phyloP scores from a whole-genome alignment of 2,329 filamentous ascomycete species.

The Aspergillus latus region DNA sequence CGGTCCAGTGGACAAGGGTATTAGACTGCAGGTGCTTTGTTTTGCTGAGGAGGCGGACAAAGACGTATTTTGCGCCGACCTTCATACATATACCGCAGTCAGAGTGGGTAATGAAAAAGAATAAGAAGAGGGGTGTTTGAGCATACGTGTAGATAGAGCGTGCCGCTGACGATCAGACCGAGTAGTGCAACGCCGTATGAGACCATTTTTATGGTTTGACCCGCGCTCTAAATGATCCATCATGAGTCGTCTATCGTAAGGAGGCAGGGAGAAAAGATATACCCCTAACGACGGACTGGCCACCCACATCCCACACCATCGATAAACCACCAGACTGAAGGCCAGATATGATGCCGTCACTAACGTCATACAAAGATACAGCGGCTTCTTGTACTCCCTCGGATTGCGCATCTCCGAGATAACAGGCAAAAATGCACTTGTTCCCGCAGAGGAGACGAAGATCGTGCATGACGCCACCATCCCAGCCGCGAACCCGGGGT shows the following conservation, averaged over 20 bases:
- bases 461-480: constrained; percentile 61
- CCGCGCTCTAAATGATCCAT: constrained; percentile 46
- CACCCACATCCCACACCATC: constrained; percentile 63
- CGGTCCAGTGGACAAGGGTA: constrained; percentile 52
- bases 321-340: constrained; percentile 62
- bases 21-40: constrained; percentile 55
- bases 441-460: constrained; percentile 60
- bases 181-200: constrained; percentile 60
- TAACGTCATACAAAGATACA: constrained; percentile 60
- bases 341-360: constrained; percentile 59
- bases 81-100: neutral
- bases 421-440: constrained; percentile 62
- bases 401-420: constrained; percentile 65
- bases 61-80: constrained; percentile 55
- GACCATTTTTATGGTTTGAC: constrained; percentile 60
- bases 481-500: constrained; percentile 59
- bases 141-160: constrained; percentile 43
- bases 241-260: neutral
- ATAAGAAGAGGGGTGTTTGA: neutral
- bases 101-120: neutral
- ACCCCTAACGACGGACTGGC: constrained; percentile 60
- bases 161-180: constrained; percentile 54
- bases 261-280: neutral
- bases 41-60: constrained; percentile 55
- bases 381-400: constrained; percentile 59